Conservation (phyloP, 495 filamentous ascomycete species). For the Aspergillus ellipticus region DNA sequence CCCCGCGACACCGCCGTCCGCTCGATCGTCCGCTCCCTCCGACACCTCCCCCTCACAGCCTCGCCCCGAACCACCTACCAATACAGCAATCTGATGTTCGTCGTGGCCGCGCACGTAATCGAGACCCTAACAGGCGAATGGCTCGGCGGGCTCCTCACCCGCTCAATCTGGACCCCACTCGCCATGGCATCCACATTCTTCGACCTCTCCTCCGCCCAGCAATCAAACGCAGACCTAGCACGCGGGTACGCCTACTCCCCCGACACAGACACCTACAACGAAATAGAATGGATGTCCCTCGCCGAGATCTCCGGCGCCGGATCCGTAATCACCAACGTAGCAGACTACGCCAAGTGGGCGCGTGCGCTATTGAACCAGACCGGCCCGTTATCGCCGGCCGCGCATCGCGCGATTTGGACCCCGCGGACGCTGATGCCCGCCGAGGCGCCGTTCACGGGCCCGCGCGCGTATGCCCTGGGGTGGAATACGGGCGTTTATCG, state of each 20-base stretch:
- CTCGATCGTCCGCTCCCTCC: conserved; percentile 35
- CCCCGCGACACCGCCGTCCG: conserved; percentile 17
- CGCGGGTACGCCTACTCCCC: conserved; percentile 26
- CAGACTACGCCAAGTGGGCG: conserved; percentile 50
- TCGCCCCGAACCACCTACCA: conserved; percentile 39
- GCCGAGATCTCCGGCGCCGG: conserved; percentile 42
- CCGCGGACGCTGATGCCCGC: conserved; percentile 10
- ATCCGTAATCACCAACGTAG: conserved; percentile 41
- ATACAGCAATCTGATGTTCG: conserved; percentile 55
- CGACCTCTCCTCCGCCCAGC: conserved; percentile 33
- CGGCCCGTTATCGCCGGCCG: conserved; percentile 3
- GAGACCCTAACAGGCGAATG: conserved; percentile 23
- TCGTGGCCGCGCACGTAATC: conserved; percentile 38
- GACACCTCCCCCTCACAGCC: conserved; percentile 38
- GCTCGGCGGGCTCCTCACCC: conserved; percentile 40
- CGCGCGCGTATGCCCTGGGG: conserved; percentile 39
- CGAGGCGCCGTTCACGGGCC: conserved; percentile 15
- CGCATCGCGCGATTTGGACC: conserved; percentile 6
- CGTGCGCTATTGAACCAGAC: conserved; percentile 20
- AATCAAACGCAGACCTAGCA: conserved; percentile 13
- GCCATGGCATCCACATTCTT: conserved; percentile 48
- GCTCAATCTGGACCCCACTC: conserved; percentile 45
- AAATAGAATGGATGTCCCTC: background rate
- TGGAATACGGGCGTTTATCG: conserved; percentile 39
- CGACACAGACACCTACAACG: background rate